Evolutionary conservation across 495 filamentous ascomycete genomes (phyloP), one percentile per base, ranked within the genome.

Genomic region (Penicillium parvum): DNA sequence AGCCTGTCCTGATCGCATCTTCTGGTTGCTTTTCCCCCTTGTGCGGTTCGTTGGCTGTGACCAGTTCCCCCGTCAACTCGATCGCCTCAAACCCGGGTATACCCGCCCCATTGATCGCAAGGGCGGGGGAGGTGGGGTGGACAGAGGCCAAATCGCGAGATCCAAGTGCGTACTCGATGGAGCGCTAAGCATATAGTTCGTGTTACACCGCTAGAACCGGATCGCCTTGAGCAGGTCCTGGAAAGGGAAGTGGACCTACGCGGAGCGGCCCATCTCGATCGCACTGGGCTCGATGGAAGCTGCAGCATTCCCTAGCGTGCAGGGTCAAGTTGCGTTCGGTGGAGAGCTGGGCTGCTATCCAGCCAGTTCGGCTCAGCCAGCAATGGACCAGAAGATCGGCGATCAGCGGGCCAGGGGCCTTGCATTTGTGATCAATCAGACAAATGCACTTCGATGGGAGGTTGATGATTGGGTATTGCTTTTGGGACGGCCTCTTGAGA

Each of bases 131-230:
- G 4, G 28, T 17, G 29, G 15, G 22, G 29, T 46, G 42, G 28
- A 47, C 38, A 33, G 38, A 49, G 32, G 16, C 25, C 33, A 33
- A 45, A 42, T 33, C 38, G 12, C 17, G 12, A 44, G 39, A 48
- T 49, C 48, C 19, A 32, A 39, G 32, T 40, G 45, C 38, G 42
- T n/a, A n/a, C n/a, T n/a, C 20, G 35, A 30, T 35, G 35, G n/a
- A 46, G 50, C 23, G 18, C 25, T 37, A 46, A 46, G 47, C 33
- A 45, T 46, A 28, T 11, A 26, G n/a, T n/a, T 40, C 37, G 33
- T n/a, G 50, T 58, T 60, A 58, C 57, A 60, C 57, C 57, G 57
- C 57, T 44, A 60, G 57, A 58, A 52, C 42, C 37, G 32, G 40
- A 54, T 60, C 49, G 43, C 19, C 11, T 26, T n/a, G n/a, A 12